Conservation (phyloP, 208 protist genomes). For the Histomonas meleagridis region DNA sequence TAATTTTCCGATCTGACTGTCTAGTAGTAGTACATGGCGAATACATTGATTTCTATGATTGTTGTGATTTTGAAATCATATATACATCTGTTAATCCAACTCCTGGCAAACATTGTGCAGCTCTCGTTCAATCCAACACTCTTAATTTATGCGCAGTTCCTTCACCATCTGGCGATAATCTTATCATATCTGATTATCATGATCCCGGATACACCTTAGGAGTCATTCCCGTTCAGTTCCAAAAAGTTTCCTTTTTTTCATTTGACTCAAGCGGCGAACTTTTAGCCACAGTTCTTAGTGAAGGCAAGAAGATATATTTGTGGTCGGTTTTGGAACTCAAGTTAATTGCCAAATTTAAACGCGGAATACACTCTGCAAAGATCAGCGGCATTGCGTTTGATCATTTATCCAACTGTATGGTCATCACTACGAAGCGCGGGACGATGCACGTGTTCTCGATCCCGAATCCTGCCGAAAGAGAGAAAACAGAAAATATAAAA, state of each 20-base stretch:
- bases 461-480: background rate
- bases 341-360: background rate
- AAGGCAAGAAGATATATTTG: background rate
- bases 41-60: background rate
- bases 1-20: background rate
- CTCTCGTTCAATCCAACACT: background rate
- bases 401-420: background rate
- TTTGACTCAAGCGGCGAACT: background rate
- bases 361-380: background rate
- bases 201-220: background rate
- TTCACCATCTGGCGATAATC: background rate
- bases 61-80: background rate
- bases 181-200: conserved; percentile 14
- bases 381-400: background rate
- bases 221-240: background rate
- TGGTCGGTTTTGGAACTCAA: background rate
- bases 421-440: background rate
- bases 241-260: background rate
- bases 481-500: background rate
- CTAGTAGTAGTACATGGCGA: background rate
- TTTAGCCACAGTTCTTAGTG: background rate
- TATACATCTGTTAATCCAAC: background rate
- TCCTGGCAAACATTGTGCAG: background rate
- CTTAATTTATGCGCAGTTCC: background rate
- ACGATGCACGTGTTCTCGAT: background rate